phyloP scores from a whole-genome alignment of 768 basidiomycete species.

The Boletus vermiculosoides region DNA sequence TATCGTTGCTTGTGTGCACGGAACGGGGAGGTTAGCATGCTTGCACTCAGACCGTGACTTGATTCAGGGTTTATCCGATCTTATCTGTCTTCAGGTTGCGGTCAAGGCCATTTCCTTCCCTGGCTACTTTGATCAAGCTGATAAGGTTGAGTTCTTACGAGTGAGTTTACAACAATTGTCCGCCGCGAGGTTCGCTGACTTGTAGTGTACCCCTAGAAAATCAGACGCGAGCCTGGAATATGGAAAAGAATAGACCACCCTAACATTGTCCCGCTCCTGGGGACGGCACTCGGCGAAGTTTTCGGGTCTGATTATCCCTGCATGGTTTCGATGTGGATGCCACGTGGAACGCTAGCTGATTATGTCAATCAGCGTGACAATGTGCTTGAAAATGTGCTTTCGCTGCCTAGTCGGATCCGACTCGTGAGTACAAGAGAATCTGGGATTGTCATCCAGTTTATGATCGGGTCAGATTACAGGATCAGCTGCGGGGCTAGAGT shows the following conservation, averaged over 20 bases:
- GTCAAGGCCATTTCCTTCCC: not conserved
- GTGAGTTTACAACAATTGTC: not conserved
- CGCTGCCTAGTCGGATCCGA: not conserved
- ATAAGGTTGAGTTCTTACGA: not conserved
- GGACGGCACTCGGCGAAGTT: not conserved
- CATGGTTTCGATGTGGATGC: slow-evolving; percentile 11
- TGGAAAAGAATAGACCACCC: slow-evolving; percentile 8
- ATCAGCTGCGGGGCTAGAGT: not conserved
- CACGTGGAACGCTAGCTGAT: not conserved
- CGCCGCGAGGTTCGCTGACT: not conserved
- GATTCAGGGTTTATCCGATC: not conserved
- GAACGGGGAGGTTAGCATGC: not conserved
- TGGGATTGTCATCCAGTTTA: not conserved
- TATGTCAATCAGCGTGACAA: not conserved
- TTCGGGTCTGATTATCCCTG: slow-evolving; percentile 6
- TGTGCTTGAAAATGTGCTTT: not conserved
- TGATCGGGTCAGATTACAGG: not conserved
- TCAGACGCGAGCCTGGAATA: slow-evolving; percentile 3
- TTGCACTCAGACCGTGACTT: too few relatives aligned
- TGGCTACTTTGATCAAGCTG: not conserved
- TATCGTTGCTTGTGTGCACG: not conserved
- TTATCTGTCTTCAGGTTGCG: slow-evolving; percentile 2
- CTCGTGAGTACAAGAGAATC: too few relatives aligned
- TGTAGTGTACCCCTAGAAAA: not conserved
- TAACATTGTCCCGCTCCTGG: slow-evolving; percentile 11